Evolutionary conservation across 192 early-diverging fungal species (phyloP), one percentile per base, ranked within the genome.

Genomic region (Gonapodya prolifera): DNA sequence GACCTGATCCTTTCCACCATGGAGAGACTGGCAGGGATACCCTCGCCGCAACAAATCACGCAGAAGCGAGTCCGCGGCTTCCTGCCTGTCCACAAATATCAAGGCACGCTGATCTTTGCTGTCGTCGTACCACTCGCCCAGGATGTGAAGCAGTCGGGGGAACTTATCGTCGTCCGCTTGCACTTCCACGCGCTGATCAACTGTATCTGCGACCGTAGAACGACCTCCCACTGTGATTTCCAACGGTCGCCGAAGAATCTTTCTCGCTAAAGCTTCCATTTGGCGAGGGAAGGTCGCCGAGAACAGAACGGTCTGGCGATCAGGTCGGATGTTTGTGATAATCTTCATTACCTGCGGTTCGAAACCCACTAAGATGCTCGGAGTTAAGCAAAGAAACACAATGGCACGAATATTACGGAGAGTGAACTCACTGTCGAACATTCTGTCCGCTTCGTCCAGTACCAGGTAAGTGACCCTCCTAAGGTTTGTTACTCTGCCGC

Each of bases 391-490:
- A 13, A 69, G 74, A 13, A 78, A 69, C 34, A 70, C 32, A 76
- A 34, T 29, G 30, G 71, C 75, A 34, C 34, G 29, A 36, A 29
- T 30, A 76, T 34, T 23, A 30, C 71, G 95, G 33, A 94, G 95
- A 82, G 97, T 96, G 80, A 99, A 99, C 16, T 96, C 98, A 92
- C 97, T 94, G 82, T 98, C 96, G 86, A 99, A 97, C 96, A 99
- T 98, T 79, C 94, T 89, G 82, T 92, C 94, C 1, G 95, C 95
- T 83, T 96, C 98, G 83, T 99, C 98, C 70, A 99, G 89, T 1
- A 99, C 95, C 84, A 98, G 80, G 81, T 97, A 97, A 0, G 96
- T 98, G 35, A 96, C 93, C 74, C 94, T 86, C 69, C 70, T n/a
- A 69, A 97, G 83, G 80, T 94, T 95, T 69, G 92, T 93, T n/a